phyloP scores from a whole-genome alignment of 768 basidiomycete genomes.

The Rickenella mellea region DNA sequence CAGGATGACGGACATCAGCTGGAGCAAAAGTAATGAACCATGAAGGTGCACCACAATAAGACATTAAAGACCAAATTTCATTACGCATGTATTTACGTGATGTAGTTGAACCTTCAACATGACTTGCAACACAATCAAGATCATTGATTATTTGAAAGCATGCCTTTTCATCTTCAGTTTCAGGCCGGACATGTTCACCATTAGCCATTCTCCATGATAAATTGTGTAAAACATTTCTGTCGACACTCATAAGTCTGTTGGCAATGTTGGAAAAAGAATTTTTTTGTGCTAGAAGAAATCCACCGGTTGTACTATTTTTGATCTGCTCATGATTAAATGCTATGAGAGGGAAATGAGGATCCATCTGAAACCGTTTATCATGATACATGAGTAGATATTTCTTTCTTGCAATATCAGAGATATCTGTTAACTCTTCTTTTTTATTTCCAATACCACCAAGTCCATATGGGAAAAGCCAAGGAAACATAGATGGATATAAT shows the following conservation, averaged over 20 bases:
- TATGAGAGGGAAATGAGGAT: conserved; percentile 25
- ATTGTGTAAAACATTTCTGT: conserved; percentile 1
- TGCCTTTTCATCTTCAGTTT: conserved; percentile 3
- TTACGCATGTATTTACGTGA: conserved; percentile 8
- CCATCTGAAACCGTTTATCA: conserved; percentile 30
- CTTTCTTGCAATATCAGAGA: conserved; percentile 16
- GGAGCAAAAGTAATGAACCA: conserved; percentile 19
- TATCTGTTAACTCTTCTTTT: background rate
- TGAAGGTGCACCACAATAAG: conserved; percentile 16
- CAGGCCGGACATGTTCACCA: background rate
- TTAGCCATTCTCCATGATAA: background rate
- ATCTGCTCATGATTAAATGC: conserved; percentile 32
- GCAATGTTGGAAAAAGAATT: background rate
- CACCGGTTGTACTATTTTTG: conserved; percentile 15
- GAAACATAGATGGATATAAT: conserved; percentile 16
- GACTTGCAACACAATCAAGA: conserved; percentile 9
- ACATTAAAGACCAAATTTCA: conserved; percentile 12
- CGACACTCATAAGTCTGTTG: conserved; percentile 1
- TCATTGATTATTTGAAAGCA: conserved; percentile 8
- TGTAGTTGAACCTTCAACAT: conserved; percentile 10
- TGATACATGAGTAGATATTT: conserved; percentile 24
- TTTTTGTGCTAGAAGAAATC: conserved; percentile 19
- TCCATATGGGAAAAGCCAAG: conserved; percentile 26
- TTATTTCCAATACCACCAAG: conserved; percentile 21
- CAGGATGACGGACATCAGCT: conserved; percentile 10